Evolutionary conservation across 805 yeast species (phyloP), one percentile per base, ranked within the genome.

Genomic region (Maudiozyma bulderi): DNA sequence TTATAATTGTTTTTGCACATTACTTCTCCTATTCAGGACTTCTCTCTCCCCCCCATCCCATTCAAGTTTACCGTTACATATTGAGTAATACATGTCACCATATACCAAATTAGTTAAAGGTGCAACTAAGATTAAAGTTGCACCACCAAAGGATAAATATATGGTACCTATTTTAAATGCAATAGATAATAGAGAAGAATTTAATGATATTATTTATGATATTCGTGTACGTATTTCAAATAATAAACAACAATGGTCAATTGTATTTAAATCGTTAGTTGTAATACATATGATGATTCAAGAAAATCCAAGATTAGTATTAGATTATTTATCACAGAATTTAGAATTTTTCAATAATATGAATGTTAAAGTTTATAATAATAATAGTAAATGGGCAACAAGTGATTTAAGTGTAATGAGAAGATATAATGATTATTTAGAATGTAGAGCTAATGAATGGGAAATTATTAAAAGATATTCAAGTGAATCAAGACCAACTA

Each of bases 81-180:
- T 33, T 6, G 35, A 33, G 2, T 33, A 33, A 33, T 13, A 34
- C 8, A 30, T 30, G 32, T 40, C 43, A 11, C 43, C 84, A 1
- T 81, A 80, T 60, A 84, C 81, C 52, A 85, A 84, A 67, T 72
- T 84, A 52, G 91, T 85, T 54, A 85, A 86, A 71, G 81, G 87
- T 43, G 88, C 87, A 43, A 82, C 88, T 8, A 82, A 82, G 64
- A 73, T 81, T 37, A 82, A 82, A 78, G 77, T 87, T 69, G 98
- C 98, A 9, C 96, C 98, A 20, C 99, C 99, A 8, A 93, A 93
- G 70, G 85, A 95, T 35, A 93, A 93, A 66, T 93, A 93, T 64
- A 82, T 91, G 47, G 96, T 90, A 68, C 98, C 97, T 1, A 86
- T 93, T 46, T 73, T 93, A 35, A 74, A 67, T 44, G 72, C 73